Base-by-base conservation (phyloP, 345 rosid species). In the Lenwebbia sp. region DNA sequence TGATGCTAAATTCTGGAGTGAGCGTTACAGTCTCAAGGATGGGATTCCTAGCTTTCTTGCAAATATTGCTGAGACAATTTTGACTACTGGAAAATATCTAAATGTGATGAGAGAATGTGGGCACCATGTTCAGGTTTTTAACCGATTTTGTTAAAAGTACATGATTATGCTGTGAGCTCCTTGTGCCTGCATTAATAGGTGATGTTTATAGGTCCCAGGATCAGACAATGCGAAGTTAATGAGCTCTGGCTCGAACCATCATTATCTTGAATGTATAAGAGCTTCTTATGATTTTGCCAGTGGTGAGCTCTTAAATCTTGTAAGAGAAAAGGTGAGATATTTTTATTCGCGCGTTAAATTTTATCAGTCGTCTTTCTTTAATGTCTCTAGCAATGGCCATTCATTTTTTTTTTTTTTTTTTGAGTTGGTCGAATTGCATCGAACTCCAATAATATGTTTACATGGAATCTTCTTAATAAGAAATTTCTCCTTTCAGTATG, bases 41-140 rank as follows among this genome's bases (percentile, higher is more conserved):
- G 96, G 97, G 85, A 94, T 97, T 90, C 99, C 99, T 86, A 93
- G 97, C 93, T 97, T 96, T 93, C 98, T 96, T 90, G 94, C 96
- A 89, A 97, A 95, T 88, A 94, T 94, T 89, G 95, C 98, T 52
- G 95, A 95, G 90, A 96, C 94, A 85, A 94, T 96, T 94, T 92
- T 97, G 91, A 97, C 99, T 44, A 96, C 99, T 14, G 98, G 99
- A 84, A 97, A 97, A 89, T 97, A 94, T 93, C 89, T 97, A 58
- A 97, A 97, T 90, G 98, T 97, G 89, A 95, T 96, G 99, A 92
- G 99, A 91, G 99, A 97, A 92, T 97, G 99, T 89, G 99, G 99
- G 65, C 96, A 96, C 90, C 93, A 90, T 89, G 98, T 95, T 91
- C 99, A 96, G 97, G 99, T 95, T 90, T 83, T 83, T 53, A 82